Base-by-base conservation (phyloP, 257 asterid genomes). In the Parsonsia alboflavescens region DNA sequence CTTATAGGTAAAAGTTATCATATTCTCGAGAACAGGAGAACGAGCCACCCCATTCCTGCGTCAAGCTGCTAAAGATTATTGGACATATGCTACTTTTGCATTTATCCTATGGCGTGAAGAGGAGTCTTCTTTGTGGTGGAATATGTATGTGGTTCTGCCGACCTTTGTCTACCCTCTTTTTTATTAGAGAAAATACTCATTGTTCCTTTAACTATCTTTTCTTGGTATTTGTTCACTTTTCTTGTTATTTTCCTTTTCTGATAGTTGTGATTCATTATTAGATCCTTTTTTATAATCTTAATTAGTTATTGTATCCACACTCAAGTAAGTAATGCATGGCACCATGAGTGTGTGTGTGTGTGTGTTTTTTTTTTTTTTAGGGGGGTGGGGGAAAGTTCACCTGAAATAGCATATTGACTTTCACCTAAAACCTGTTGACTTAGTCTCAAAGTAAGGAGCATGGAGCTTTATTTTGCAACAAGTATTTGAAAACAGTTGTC, bases 11-110 rank as follows among this genome's bases (percentile, higher is more conserved):
- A 94, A 84, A 85, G 96, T 92, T 73, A 87, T 94, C 77, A 83
- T 92, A 85, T 82, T 94, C 88, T 94, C 99, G 68, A 89, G 84
- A 81, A 87, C 96, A 16, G 99, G 99, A 80, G 97, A 94, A 82
- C 96, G 99, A 61, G 99, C 99, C 52, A 81, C 93, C 66, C 99
- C 99, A 53, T 84, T 90, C 77, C 81, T 92, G 74, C 99, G 99
- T 72, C 96, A 82, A 78, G 92, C 93, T 81, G 93, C 97, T 75
- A 84, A 68, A 82, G 84, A 80, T 70, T 90, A 94, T 80, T 84
- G 88, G 62, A 54, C 96, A 64, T 82, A 86, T 88, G 95, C 97
- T 50, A 75, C 88, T 73, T 94, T 92, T 72, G 99, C 90, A 65
- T 90, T 86, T 82, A 85, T 85, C 67, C 76, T 86, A 64, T 94